A percentile compares a stretch with the other conserved stretches of the same genome.
Evolutionary conservation across 2,329 filamentous ascomycete species (phyloP).

Genomic region (Trichoderma polysporum): DNA sequence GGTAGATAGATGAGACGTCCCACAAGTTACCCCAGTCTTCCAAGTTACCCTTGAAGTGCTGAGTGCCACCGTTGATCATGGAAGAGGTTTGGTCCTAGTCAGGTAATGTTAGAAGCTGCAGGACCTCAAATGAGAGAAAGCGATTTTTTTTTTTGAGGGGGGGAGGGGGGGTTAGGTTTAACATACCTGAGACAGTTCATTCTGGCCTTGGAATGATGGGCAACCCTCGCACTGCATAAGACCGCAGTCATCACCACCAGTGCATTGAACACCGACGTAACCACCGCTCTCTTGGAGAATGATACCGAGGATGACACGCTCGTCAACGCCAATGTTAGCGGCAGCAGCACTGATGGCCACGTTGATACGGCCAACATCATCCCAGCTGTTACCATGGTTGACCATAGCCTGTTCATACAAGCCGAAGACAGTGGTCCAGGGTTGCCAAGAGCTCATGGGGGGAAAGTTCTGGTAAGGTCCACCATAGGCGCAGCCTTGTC

Average conservation of each 20-base stretch:
- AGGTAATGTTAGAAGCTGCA: neutral
- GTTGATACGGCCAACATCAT: constrained; percentile 17
- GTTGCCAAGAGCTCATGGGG: neutral
- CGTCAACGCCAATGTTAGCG: constrained; percentile 10
- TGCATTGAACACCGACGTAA: constrained; percentile 9
- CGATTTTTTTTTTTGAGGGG: neutral
- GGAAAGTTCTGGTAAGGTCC: constrained; percentile 14
- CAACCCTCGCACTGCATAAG: constrained; percentile 14
- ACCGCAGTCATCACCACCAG: constrained; percentile 4
- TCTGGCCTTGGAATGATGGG: neutral
- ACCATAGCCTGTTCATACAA: constrained; percentile 18
- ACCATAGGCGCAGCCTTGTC: neutral
- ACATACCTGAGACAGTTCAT: constrained; percentile 10
- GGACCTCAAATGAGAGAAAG: neutral
- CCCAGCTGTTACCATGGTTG: constrained; percentile 6
- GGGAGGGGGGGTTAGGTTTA: too few relatives aligned
- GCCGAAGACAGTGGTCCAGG: neutral
- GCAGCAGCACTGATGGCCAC: constrained; percentile 9
- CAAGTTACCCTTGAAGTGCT: constrained; percentile 8
- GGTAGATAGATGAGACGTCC: constrained; percentile 9
- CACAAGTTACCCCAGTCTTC: neutral
- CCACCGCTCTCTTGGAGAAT: constrained; percentile 13
- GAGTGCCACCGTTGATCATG: constrained; percentile 17
- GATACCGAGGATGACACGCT: constrained; percentile 15
- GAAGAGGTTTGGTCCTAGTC: neutral